Conservation (phyloP, 2,329 filamentous ascomycete genomes). For the Aspergillus viridinutans region DNA sequence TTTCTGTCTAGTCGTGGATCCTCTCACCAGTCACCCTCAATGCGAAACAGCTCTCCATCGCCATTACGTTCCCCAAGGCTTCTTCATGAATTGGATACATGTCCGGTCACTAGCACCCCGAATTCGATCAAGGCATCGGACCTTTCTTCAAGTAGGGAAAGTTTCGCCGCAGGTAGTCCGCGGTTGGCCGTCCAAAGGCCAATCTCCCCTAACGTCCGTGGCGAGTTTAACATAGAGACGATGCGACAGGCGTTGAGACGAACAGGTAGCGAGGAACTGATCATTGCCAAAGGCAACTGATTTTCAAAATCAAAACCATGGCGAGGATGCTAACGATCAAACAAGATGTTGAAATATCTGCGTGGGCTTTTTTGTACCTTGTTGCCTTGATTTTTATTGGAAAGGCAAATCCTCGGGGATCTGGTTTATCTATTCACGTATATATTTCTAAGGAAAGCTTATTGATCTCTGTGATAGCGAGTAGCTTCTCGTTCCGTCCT, state of each 20-base stretch:
- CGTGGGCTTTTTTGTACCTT: background rate
- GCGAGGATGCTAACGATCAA: background rate
- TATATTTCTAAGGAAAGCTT: background rate
- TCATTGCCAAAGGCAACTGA: slow-evolving; percentile 17
- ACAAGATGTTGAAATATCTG: background rate
- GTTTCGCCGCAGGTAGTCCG: slow-evolving; percentile 60
- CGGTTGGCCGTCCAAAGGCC: slow-evolving; percentile 51
- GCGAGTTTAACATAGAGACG: slow-evolving; percentile 84
- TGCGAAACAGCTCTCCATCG: slow-evolving; percentile 66
- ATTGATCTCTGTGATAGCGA: background rate
- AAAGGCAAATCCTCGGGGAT: background rate
- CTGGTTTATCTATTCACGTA: background rate
- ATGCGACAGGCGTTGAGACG: slow-evolving; percentile 85
- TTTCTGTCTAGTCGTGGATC: slow-evolving; percentile 60
- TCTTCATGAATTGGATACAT: slow-evolving; percentile 63
- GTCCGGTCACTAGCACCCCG: slow-evolving; percentile 71
- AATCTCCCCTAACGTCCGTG: slow-evolving; percentile 46
- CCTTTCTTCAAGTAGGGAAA: slow-evolving; percentile 57
- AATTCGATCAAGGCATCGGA: slow-evolving; percentile 72
- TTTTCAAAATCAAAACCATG: background rate
- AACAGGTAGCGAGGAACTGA: slow-evolving; percentile 77
- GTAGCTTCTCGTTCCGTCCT: background rate
- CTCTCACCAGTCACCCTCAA: slow-evolving; percentile 44
- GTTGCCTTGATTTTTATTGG: background rate
- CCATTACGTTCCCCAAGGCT: slow-evolving; percentile 76